Percentiles rank a stretch among this genome's conserved stretches.
Evolutionary conservation across 108 stramenopile species (phyloP).

Genomic region (Cyclostephanos invisitatus): DNA sequence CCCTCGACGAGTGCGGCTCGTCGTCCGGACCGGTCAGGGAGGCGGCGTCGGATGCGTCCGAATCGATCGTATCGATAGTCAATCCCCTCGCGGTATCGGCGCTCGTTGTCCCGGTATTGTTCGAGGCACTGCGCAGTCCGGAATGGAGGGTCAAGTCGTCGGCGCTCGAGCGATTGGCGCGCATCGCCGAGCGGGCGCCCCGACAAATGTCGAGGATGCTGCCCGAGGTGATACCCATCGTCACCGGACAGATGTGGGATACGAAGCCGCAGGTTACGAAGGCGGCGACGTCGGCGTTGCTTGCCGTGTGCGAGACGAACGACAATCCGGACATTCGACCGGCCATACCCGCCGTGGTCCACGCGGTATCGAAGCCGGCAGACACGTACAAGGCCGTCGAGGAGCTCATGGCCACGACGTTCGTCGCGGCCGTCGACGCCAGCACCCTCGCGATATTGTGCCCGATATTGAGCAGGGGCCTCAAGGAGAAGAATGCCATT

Average conservation of each 20-base stretch:
- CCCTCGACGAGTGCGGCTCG: constrained; percentile 82
- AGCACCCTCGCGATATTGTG: constrained; percentile 94
- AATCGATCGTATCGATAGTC: constrained; percentile 62
- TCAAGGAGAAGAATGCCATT: constrained; percentile 91
- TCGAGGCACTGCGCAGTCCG: constrained; percentile 68
- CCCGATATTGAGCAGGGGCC: constrained; percentile 90
- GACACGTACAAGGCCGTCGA: constrained; percentile 92
- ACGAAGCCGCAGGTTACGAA: constrained; percentile 94
- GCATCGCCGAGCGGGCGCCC: constrained; percentile 64
- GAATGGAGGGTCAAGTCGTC: constrained; percentile 86
- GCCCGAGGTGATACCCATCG: constrained; percentile 85
- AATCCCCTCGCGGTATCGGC: constrained; percentile 70
- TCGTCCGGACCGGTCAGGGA: constrained; percentile 66
- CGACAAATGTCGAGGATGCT: constrained; percentile 65
- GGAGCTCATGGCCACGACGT: constrained; percentile 94
- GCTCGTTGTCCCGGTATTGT: constrained; percentile 73
- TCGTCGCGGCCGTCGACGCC: constrained; percentile 93
- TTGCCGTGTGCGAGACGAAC: constrained; percentile 83
- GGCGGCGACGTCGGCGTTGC: constrained; percentile 70
- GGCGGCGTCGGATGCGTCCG: constrained; percentile 79
- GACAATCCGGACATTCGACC: constrained; percentile 83
- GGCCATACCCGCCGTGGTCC: constrained; percentile 89
- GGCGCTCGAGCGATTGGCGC: constrained; percentile 73
- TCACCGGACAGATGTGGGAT: constrained; percentile 89
- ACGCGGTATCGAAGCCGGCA: constrained; percentile 86